These are phyloP conservation scores for Penicillium occitanis DNA, from an alignment of 2,329 filamentous ascomycete genomes.

Conservation along the genomic window DNA sequence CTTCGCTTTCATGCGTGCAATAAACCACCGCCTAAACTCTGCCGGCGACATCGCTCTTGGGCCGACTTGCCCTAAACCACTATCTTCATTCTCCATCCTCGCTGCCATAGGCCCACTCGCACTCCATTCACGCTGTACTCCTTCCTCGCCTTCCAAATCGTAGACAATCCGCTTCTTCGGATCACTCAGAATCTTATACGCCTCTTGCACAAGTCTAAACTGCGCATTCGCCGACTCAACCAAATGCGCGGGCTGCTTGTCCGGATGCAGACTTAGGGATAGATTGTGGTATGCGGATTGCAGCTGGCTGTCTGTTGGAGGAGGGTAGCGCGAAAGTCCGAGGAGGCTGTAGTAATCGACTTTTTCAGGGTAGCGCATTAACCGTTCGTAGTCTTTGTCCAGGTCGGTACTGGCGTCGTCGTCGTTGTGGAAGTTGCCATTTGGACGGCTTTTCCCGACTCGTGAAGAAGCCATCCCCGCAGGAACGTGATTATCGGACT, in stretches of 20 bases:
- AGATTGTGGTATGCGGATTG: constrained; percentile 46
- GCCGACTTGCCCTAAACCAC: constrained; percentile 35
- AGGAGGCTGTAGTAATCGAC: constrained; percentile 46
- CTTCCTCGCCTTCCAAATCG: constrained; percentile 44
- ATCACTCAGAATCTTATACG: constrained; percentile 45
- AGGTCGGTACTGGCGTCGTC: constrained; percentile 16
- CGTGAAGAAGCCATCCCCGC: constrained; percentile 10
- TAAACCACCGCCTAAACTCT: constrained; percentile 44
- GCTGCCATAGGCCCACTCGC: constrained; percentile 26
- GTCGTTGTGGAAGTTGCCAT: not conserved
- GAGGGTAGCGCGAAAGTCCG: constrained; percentile 39
- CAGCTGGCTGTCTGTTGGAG: constrained; percentile 43
- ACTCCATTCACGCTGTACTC: constrained; percentile 42
- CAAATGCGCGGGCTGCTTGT: constrained; percentile 44
- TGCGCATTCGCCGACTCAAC: constrained; percentile 39
- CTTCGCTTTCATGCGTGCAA: constrained; percentile 41
- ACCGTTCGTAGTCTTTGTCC: constrained; percentile 30
- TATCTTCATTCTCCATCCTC: constrained; percentile 35
- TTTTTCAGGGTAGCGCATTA: constrained; percentile 35
- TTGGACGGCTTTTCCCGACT: not conserved
- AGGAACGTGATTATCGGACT: not conserved
- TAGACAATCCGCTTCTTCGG: constrained; percentile 45
- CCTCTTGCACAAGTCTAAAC: constrained; percentile 42
- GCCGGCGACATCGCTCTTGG: constrained; percentile 39
- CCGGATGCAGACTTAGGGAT: constrained; percentile 47